A percentile compares a stretch with the other conserved stretches of the same genome.
Conservation (phyloP, 768 basidiomycete genomes). For the Hygrophorus russula region DNA sequence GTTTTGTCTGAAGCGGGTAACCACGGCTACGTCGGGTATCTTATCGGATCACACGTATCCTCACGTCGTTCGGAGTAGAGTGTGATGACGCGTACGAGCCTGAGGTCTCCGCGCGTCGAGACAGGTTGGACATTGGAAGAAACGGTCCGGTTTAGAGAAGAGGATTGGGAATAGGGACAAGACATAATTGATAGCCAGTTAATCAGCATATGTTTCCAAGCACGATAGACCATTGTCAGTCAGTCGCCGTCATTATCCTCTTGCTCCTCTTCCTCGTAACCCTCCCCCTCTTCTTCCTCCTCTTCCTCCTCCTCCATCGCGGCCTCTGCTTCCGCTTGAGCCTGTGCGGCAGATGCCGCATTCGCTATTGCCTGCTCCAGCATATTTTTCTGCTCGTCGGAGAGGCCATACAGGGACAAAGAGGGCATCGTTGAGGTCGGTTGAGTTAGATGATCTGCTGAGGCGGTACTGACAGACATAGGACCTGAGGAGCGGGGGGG, state of each 20-base stretch:
- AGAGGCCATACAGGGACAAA: constrained; percentile 58
- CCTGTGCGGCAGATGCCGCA: constrained; percentile 64
- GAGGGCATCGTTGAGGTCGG: constrained; percentile 20
- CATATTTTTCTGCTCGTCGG: constrained; percentile 58
- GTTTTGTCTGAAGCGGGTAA: background rate
- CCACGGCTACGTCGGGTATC: constrained; percentile 3
- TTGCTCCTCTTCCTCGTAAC: constrained; percentile 32
- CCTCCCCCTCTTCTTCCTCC: constrained; percentile 30
- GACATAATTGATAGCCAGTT: too few relatives aligned
- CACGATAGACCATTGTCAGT: too few relatives aligned
- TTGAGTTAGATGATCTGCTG: background rate
- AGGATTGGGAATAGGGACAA: too few relatives aligned
- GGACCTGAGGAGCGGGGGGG: background rate
- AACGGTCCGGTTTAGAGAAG: background rate
- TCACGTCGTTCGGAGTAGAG: background rate
- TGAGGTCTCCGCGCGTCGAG: background rate
- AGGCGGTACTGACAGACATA: constrained; percentile 5
- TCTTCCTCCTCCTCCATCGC: constrained; percentile 51
- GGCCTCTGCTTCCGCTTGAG: constrained; percentile 71
- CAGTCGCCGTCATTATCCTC: constrained; percentile 27
- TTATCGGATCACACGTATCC: constrained; percentile 4
- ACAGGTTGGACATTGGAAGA: background rate
- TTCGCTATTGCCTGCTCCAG: constrained; percentile 66
- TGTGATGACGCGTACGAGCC: background rate
- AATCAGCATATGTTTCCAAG: too few relatives aligned